Conservation (phyloP, 257 asterid genomes). For the Cordia subcordata region DNA sequence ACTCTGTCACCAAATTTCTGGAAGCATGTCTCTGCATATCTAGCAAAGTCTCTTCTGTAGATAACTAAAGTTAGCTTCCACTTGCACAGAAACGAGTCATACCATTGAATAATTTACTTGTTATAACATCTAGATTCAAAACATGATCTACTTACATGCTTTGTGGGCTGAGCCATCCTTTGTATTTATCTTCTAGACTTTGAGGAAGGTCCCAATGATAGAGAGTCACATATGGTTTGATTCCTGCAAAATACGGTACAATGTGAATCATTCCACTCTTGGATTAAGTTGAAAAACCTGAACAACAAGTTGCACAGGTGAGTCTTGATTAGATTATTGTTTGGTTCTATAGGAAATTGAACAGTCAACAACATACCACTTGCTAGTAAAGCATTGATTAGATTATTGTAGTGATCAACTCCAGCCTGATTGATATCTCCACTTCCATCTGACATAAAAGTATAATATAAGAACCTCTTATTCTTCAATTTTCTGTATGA, state of each 20-base stretch:
- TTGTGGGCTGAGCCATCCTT: slow-evolving; percentile 63
- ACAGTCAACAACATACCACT: slow-evolving; percentile 32
- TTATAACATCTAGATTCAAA: background rate
- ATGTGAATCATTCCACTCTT: no score
- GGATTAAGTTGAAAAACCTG: no score
- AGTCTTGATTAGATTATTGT: no score
- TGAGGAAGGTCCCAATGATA: slow-evolving; percentile 98
- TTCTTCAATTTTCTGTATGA: no score
- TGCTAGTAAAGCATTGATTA: slow-evolving; percentile 69
- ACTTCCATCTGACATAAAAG: slow-evolving; percentile 55
- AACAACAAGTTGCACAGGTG: no score
- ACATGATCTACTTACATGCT: slow-evolving; percentile 42
- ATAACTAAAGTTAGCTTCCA: background rate
- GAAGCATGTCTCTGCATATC: slow-evolving; percentile 76
- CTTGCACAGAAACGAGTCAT: background rate
- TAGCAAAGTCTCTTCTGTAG: slow-evolving; percentile 55
- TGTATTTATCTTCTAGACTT: slow-evolving; percentile 58
- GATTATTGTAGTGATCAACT: slow-evolving; percentile 70
- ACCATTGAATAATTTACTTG: background rate
- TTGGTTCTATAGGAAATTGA: no score
- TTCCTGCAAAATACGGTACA: slow-evolving; percentile 34
- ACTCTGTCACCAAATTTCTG: slow-evolving; percentile 77
- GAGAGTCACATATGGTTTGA: slow-evolving; percentile 77
- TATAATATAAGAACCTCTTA: no score
- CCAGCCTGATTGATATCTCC: slow-evolving; percentile 79